Conservation (phyloP, 371 early-diverging fungal genomes). For the Fennellomyces sp. region DNA sequence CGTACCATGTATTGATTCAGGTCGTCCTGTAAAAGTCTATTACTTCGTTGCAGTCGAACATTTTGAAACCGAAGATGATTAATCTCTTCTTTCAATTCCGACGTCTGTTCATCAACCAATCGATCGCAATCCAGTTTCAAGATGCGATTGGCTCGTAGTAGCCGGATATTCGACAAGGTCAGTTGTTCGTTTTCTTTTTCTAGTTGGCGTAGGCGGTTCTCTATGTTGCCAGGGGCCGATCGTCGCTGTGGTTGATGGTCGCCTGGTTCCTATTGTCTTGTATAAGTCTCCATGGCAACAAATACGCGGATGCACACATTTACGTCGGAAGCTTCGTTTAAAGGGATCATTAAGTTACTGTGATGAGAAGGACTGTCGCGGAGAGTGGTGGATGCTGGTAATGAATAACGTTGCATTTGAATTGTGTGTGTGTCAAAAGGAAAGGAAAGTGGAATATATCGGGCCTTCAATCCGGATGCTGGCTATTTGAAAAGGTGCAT, state of each 20-base stretch:
- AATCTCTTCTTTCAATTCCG: constrained; percentile 41
- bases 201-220: constrained; percentile 33
- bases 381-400: constrained; percentile 5
- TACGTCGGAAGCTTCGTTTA: constrained; percentile 2
- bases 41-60: constrained; percentile 46
- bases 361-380: background rate
- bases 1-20: constrained; percentile 23
- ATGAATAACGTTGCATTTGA: constrained; percentile 6
- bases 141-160: constrained; percentile 39
- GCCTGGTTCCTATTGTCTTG: background rate
- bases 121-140: constrained; percentile 45
- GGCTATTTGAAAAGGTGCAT: background rate
- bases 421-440: background rate
- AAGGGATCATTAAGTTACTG: constrained; percentile 1
- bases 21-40: constrained; percentile 41
- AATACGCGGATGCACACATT: background rate
- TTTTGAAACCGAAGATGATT: constrained; percentile 36
- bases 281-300: background rate
- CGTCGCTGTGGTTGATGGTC: constrained; percentile 4
- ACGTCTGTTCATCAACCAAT: constrained; percentile 40
- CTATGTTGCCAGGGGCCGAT: constrained; percentile 2
- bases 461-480: background rate
- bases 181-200: constrained; percentile 41
- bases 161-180: constrained; percentile 38
- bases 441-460: background rate